Percentiles rank a stretch among this genome's conserved stretches.
These are phyloP conservation scores for Wallacemonas sp. DNA, from an alignment of 208 protist species.

Conservation along the genomic window DNA sequence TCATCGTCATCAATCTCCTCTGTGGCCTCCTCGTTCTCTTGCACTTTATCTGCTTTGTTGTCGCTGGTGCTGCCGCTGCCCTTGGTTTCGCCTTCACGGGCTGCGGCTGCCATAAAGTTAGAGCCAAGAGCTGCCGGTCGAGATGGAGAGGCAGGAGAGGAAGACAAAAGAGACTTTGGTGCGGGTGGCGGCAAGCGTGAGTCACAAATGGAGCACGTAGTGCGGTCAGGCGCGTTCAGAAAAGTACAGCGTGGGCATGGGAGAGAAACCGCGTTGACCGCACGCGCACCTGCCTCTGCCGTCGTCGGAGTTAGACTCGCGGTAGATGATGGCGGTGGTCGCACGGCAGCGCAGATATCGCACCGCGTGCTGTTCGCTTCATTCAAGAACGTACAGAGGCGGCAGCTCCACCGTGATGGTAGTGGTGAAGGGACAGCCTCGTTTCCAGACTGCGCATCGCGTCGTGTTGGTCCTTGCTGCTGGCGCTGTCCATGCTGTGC, in stretches of 20 bases:
- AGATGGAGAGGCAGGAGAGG: background rate
- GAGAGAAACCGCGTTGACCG: background rate
- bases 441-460: background rate
- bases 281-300: too few relatives aligned
- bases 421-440: background rate
- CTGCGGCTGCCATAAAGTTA: background rate
- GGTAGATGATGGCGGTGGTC: too few relatives aligned
- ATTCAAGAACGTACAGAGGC: conserved; percentile 35
- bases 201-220: conserved; percentile 32
- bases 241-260: conserved; percentile 44
- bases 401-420: conserved; percentile 21
- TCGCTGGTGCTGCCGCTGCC: too few relatives aligned
- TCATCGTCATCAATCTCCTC: conserved; percentile 23
- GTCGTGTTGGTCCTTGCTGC: background rate
- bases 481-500: background rate
- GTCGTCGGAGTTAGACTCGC: background rate
- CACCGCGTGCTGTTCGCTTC: background rate
- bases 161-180: background rate
- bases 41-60: too few relatives aligned
- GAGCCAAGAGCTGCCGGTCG: background rate
- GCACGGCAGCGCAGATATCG: conserved; percentile 1
- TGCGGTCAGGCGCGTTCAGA: conserved; percentile 18
- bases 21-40: conserved; percentile 2
- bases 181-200: conserved; percentile 14
- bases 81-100: background rate